Conservation (phyloP, 2,329 filamentous ascomycete species). For the Sarocladium oryzae region DNA sequence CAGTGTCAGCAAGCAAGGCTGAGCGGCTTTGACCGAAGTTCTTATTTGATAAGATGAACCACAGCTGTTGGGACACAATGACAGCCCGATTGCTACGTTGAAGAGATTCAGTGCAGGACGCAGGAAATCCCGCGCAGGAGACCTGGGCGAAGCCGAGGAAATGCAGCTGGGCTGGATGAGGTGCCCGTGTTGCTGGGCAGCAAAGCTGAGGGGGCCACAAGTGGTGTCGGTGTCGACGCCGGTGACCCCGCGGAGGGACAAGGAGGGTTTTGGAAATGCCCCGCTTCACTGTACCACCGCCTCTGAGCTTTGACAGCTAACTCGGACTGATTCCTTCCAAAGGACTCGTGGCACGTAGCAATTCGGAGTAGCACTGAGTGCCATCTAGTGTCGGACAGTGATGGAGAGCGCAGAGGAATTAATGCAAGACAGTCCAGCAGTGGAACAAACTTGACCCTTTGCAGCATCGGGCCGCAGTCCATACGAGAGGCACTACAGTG, state of each 20-base stretch:
- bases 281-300: neutral
- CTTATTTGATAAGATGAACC: neutral
- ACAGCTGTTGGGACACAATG: neutral
- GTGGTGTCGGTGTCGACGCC: neutral
- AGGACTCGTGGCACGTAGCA: too few species aligned
- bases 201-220: too few species aligned
- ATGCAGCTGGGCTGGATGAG: neutral
- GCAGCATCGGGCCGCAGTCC: neutral
- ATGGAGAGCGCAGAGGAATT: neutral
- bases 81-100: neutral
- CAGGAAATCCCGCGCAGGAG: neutral
- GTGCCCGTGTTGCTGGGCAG: constrained; percentile 6
- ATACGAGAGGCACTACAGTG: neutral
- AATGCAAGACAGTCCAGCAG: constrained; percentile 4
- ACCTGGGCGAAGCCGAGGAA: neutral
- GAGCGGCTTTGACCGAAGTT: neutral
- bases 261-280: constrained; percentile 8
- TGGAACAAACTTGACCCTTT: neutral
- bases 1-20: constrained; percentile 2
- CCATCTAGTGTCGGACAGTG: neutral
- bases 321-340: neutral
- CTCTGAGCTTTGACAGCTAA: neutral
- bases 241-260: constrained; percentile 5
- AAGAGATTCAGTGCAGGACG: neutral
- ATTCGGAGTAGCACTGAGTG: neutral